A percentile compares a stretch with the other conserved stretches of the same genome.
phyloP scores from a whole-genome alignment of 2,329 filamentous ascomycete genomes.

The Thielaviopsis populi region DNA sequence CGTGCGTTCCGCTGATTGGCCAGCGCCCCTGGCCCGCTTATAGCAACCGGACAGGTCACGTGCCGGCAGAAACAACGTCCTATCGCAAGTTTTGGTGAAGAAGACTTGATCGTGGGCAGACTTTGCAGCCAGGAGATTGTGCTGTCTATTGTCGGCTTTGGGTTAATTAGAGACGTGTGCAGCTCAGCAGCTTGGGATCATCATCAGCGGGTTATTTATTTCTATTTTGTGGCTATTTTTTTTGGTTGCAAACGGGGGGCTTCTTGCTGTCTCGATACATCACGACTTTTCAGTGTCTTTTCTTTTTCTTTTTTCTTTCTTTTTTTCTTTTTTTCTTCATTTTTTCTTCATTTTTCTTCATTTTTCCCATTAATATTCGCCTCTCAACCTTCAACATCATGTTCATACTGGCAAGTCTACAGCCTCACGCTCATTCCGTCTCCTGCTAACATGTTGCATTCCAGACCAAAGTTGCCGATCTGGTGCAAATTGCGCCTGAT shows the following conservation, averaged over 20 bases:
- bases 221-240: too few relatives aligned
- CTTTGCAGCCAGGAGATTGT: too few relatives aligned
- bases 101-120: too few relatives aligned
- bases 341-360: background rate
- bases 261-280: too few relatives aligned
- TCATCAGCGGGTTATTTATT: too few relatives aligned
- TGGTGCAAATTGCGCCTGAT: conserved; percentile 81
- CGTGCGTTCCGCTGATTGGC: background rate
- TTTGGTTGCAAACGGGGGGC: too few relatives aligned
- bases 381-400: conserved; percentile 19
- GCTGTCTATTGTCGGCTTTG: too few relatives aligned
- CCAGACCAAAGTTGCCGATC: conserved; percentile 83
- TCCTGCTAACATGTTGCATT: conserved; percentile 1
- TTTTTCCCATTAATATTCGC: conserved; percentile 4
- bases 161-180: too few relatives aligned
- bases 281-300: background rate
- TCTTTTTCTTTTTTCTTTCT: background rate
- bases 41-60: background rate
- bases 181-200: too few relatives aligned
- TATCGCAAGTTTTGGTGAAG: background rate
- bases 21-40: background rate
- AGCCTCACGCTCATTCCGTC: background rate
- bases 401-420: conserved; percentile 36
- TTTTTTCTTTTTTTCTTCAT: background rate
- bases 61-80: background rate